Evolutionary conservation across 1,139 yeast species (phyloP), one percentile per base, ranked within the genome.

Genomic region (Candida sp.): DNA sequence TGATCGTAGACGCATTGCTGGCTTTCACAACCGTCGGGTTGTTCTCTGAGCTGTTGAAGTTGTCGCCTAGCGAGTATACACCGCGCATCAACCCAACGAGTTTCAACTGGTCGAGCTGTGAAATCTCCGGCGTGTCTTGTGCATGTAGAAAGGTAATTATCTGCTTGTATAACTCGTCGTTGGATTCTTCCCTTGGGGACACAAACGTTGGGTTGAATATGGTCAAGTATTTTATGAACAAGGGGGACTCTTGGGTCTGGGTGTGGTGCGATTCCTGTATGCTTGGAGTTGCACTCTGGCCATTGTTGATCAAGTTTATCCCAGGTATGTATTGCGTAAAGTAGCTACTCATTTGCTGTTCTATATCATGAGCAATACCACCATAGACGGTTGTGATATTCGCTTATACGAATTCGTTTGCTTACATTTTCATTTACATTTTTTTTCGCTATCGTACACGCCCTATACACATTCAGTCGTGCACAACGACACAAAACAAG

Each of bases 1-100:
- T 58, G 3, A 74, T 54, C 1, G 68, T 65, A 3, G 73, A 61
- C 0, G 73, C 67, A 25, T 62, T 61, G 4, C 63, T 54, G 1
- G 73, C 59, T 46, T 66, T 66, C 5, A 75, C 66, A 3, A 68
- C 58, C 37, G 63, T 61, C 3, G 62, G 63, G 7, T 54, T 51
- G 7, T 48, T 48, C 12, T 34, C 30, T 22, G 23, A 28, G 23
- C 26, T 9, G n/a, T 22, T 54, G 56, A 65, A 69, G 43, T 56
- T 65, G 44, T 42, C 52, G 3, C 64, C 64, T 50, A 73, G 64
- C 8, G 70, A 68, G 42, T 63, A 67, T 3, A 75, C 64, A 0
- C 81, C 81, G 50, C 76, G 68, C 7, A 76, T 61, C 23, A 76
- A 58, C 0, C 81, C 81, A 12, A 76, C 57, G 4, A 70, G 55